Evolutionary conservation across 2,329 filamentous ascomycete species (phyloP), one percentile per base, ranked within the genome.

Genomic region (Gremmenia infestans): DNA sequence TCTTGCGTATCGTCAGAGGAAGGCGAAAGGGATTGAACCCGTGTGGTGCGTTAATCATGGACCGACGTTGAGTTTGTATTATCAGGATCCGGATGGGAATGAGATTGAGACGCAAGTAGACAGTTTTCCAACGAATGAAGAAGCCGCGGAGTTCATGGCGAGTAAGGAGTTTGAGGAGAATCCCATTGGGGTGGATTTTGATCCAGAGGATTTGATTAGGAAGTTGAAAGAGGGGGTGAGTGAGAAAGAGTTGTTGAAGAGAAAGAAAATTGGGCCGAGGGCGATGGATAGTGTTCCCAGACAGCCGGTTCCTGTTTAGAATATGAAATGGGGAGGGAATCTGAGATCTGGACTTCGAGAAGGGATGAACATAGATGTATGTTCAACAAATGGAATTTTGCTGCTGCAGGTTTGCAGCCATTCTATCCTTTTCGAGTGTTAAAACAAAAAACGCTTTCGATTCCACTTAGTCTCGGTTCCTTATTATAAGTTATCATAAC

Each of bases 31-130:
- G 0, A 73, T 77, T 45, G 14, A 63, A 32, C 77, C 78, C 0
- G 32, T 69, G 4, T 77, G 74, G 74, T 71, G 65, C 55, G 68
- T 77, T 35, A 77, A 80, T 61, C 77, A 80, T 62, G 77, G 78
- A 3, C 68, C 71, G 1, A 79, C 73, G 2, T 75, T 70, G 0
- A 74, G 71, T 60, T 73, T 79, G 40, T 79, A 80, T 63, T 79
- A 79, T 61, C 55, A 59, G 7, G 77, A 80, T 62, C 77, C 76
- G 5, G 76, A 80, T 61, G 74, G 76, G 12, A 79, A 79, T 63
- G 59, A 67, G 60, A 52, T 80, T 32, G 78, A 80, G 67, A 72
- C 70, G 4, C 76, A 79, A 60, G 72, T 77, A 2, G 74, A 77
- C 54, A 74, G 73, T 49, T 76, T 76, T 51, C 69, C 71, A 5